Percentiles rank a stretch among this genome's conserved stretches.
Evolutionary conservation across 495 filamentous ascomycete species (phyloP).

Genomic region (Halenospora varia): DNA sequence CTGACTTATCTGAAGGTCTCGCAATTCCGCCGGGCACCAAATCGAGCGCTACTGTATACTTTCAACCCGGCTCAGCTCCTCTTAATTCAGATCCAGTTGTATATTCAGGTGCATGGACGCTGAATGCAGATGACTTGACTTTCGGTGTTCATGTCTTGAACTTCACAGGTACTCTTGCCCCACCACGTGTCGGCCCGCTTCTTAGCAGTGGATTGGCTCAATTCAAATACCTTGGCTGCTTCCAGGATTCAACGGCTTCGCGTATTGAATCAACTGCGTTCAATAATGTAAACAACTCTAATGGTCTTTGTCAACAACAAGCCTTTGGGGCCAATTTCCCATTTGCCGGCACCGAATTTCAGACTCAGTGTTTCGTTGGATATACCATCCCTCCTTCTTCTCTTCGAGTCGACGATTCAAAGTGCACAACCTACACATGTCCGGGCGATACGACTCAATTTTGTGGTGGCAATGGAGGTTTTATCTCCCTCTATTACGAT

Average conservation of each 20-base stretch:
- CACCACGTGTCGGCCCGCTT: slow-evolving; percentile 28
- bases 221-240: slow-evolving; percentile 38
- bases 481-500: slow-evolving; percentile 39
- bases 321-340: slow-evolving; percentile 24
- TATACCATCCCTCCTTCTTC: slow-evolving; percentile 33
- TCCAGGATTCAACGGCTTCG: slow-evolving; percentile 27
- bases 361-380: slow-evolving; percentile 31
- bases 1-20: slow-evolving; percentile 32
- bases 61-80: slow-evolving; percentile 22
- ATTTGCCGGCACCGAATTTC: slow-evolving; percentile 35
- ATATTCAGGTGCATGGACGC: slow-evolving; percentile 33
- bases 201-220: slow-evolving; percentile 22
- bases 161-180: slow-evolving; percentile 28
- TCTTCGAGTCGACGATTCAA: slow-evolving; percentile 23
- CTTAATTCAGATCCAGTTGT: slow-evolving; percentile 22
- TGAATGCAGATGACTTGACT: slow-evolving; percentile 38
- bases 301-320: slow-evolving; percentile 33
- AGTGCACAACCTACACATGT: slow-evolving; percentile 10
- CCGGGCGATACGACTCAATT: slow-evolving; percentile 3
- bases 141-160: slow-evolving; percentile 33
- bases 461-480: slow-evolving; percentile 30
- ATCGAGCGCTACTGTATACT: slow-evolving; percentile 27
- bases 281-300: slow-evolving; percentile 24
- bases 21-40: slow-evolving; percentile 25
- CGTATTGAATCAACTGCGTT: slow-evolving; percentile 27